Evolutionary conservation across 768 basidiomycete species (phyloP).

Genomic region (Pholiota microspora): DNA sequence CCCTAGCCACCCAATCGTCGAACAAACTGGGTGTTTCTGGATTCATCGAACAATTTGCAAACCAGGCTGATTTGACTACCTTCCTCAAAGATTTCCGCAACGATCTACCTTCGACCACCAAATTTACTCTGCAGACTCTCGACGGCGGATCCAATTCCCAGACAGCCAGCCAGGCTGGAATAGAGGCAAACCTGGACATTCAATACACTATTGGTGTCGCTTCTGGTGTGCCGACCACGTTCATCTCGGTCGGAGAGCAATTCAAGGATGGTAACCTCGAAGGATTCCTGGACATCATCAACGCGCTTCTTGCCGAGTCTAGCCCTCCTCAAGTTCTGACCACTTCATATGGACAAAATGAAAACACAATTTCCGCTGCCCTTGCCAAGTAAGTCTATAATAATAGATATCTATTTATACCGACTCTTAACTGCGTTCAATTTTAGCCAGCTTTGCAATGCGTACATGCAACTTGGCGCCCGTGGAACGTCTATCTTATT

Average conservation of each 20-base stretch:
- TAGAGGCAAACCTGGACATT: conserved; percentile 34
- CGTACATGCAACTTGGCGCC: conserved; percentile 52
- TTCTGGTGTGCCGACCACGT: conserved; percentile 29
- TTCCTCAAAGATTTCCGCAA: conserved; percentile 26
- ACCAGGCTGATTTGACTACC: conserved; percentile 25
- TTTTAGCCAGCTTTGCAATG: conserved; percentile 37
- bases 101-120: conserved; percentile 28
- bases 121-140: conserved; percentile 32
- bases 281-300: conserved; percentile 33
- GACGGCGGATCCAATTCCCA: conserved; percentile 35
- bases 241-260: conserved; percentile 31
- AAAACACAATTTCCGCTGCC: conserved; percentile 32
- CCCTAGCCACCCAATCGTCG: conserved; percentile 24
- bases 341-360: conserved; percentile 42
- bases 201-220: conserved; percentile 37
- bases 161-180: conserved; percentile 24
- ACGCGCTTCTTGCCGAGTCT: conserved; percentile 23
- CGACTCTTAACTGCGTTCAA: neutral
- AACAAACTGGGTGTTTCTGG: conserved; percentile 31
- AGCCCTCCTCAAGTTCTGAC: conserved; percentile 38
- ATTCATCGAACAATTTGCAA: conserved; percentile 32
- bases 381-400: conserved; percentile 28
- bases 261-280: conserved; percentile 27
- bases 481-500: conserved; percentile 62
- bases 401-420: neutral